These are phyloP conservation scores for Nakaseomyces nivariensis DNA, from an alignment of 1,139 yeast species.

Conservation along the genomic window DNA sequence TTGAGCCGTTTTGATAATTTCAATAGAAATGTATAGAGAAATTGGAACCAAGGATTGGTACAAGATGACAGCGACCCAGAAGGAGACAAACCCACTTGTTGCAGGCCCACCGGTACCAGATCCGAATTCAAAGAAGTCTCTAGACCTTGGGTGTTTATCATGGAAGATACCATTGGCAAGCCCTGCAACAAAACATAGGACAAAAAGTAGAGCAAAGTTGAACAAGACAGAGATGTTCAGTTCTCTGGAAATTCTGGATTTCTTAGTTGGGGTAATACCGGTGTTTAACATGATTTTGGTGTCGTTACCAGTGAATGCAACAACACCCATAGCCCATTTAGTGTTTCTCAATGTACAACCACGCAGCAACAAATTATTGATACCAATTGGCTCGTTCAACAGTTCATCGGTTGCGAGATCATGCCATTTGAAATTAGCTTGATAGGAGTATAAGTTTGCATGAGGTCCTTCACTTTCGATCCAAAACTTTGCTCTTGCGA, in stretches of 20 bases:
- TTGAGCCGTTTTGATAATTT: conserved; percentile 87
- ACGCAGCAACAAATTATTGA: conserved; percentile 72
- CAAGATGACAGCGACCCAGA: conserved; percentile 80
- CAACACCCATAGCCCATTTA: conserved; percentile 87
- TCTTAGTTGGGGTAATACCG: conserved; percentile 86
- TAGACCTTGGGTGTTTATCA: conserved; percentile 41
- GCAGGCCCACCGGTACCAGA: conserved; percentile 42
- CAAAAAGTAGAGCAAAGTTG: conserved; percentile 65
- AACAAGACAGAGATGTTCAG: conserved; percentile 71
- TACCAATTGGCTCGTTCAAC: conserved; percentile 59
- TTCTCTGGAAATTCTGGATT: conserved; percentile 73
- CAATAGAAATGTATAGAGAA: conserved; percentile 88
- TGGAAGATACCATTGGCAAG: conserved; percentile 74
- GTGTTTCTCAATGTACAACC: conserved; percentile 89
- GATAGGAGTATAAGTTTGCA: conserved; percentile 68
- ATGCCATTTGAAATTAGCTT: conserved; percentile 44
- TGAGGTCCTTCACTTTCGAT: conserved; percentile 89
- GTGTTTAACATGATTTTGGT: conserved; percentile 90
- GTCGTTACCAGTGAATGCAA: conserved; percentile 81
- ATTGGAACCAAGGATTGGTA: conserved; percentile 93
- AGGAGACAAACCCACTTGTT: conserved; percentile 71
- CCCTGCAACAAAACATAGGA: conserved; percentile 76
- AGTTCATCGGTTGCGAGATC: conserved; percentile 36
- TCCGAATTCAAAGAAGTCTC: conserved; percentile 64
- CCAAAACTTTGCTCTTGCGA: conserved; percentile 68